These are phyloP conservation scores for Dunaliella primolecta DNA, from an alignment of 139 green algal genomes.

Conservation along the genomic window DNA sequence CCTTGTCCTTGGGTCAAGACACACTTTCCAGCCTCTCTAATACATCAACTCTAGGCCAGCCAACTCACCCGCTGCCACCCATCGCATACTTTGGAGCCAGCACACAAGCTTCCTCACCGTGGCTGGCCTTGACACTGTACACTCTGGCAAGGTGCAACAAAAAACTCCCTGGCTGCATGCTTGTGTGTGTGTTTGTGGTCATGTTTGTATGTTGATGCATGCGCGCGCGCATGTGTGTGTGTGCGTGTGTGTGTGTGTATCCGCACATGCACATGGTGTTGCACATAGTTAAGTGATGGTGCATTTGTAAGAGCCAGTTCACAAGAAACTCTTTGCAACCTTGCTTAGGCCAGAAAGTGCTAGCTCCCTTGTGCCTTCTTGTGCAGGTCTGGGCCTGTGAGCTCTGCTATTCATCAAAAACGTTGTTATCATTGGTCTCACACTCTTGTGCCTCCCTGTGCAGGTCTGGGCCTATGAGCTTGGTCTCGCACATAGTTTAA, in stretches of 20 bases:
- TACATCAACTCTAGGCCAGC: too few relatives aligned
- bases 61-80: too few relatives aligned
- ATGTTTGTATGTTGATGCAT: too few relatives aligned
- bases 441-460: neutral
- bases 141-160: constrained; percentile 10
- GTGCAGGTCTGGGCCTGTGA: neutral
- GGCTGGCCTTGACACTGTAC: constrained; percentile 77
- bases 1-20: too few relatives aligned
- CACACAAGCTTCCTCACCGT: constrained; percentile 58
- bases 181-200: too few relatives aligned
- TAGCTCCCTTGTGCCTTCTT: neutral
- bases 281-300: neutral
- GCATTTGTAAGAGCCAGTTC: neutral
- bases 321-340: too few relatives aligned
- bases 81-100: constrained; percentile 67
- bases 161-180: neutral
- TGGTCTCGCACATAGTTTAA: neutral
- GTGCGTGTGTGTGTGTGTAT: too few relatives aligned
- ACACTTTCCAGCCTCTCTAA: too few relatives aligned
- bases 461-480: constrained; percentile 46
- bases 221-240: too few relatives aligned
- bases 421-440: neutral
- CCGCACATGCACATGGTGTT: neutral
- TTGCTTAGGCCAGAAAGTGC: neutral
- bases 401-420: neutral